Evolutionary conservation across 257 asterid species (phyloP), one percentile per base, ranked within the genome.

Genomic region (Euphrasia confusa): DNA sequence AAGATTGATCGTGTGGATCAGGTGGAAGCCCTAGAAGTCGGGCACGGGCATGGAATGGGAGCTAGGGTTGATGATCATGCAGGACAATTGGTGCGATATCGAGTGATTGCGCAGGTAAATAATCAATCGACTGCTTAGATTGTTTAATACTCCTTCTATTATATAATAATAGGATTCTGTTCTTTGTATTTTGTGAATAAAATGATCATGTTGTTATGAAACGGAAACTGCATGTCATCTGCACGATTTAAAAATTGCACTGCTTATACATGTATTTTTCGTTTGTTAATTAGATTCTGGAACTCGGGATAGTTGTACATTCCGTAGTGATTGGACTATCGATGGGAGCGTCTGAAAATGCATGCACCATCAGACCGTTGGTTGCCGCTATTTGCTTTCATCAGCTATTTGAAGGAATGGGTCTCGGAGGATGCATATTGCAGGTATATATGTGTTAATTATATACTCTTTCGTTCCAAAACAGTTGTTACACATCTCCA

Each of bases 371-470:
- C 4, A 55, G 65, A 53, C 77, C 77, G 6, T 30, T 72, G 53
- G 69, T 72, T 24, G 72, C 72, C 18, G 77, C 77, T 26, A 61
- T 72, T 18, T 72, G 77, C 72, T 72, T 72, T 24, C 77, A 72
- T 63, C 77, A 72, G 32, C 58, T 72, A 4, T 72, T 72, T 32
- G 77, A 72, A 66, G 77, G 77, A 27, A 72, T 72, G 77, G 72
- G 77, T 14, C 77, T 72, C 17, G 84, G 84, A 1, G 84, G 79
- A 8, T 79, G 84, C 75, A 78, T 78, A 7, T 30, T 78, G 56
- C 75, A 74, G 69, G 82, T 75, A 60, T 56, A 3, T 27, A n/a
- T 26, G 10, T 7, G 6, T 26, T 24, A 24, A 48, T 21, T 21
- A 21, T 21, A 21, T 21, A 21, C 24, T 21, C 0, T 21, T 21